Evolutionary conservation across 176 grass and related monocot genomes (phyloP).

Genomic region (Olyra latifolia): DNA sequence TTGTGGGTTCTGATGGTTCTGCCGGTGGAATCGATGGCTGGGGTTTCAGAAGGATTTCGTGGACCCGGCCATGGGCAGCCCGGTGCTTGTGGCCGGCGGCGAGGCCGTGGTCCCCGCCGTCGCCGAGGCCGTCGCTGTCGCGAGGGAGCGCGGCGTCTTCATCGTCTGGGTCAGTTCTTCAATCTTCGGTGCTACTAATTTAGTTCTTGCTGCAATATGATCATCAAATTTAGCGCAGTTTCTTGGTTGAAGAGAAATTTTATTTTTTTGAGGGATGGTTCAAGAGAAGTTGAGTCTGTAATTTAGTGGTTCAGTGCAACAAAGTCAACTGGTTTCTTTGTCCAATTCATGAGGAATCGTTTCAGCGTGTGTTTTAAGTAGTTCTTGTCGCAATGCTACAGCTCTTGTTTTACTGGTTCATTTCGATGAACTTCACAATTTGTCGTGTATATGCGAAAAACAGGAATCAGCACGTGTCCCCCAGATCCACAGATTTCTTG

Average conservation of each 20-base stretch:
- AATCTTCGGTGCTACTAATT: background rate
- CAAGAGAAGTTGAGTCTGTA: background rate
- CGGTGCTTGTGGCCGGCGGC: slow-evolving; percentile 54
- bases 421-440: background rate
- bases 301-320: background rate
- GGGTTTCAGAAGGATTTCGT: slow-evolving; percentile 65
- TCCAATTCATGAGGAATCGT: slow-evolving; percentile 6
- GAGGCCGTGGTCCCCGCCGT: slow-evolving; percentile 43
- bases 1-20: background rate
- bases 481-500: background rate
- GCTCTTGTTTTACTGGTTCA: background rate
- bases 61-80: slow-evolving; percentile 52
- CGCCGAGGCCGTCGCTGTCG: slow-evolving; percentile 51
- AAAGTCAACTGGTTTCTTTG: background rate
- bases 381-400: background rate
- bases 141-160: slow-evolving; percentile 60
- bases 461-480: background rate
- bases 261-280: too few relatives aligned
- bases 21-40: background rate
- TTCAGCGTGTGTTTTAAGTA: background rate
- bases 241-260: background rate
- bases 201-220: background rate
- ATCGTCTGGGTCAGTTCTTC: slow-evolving; percentile 54
- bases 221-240: background rate
- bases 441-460: background rate